phyloP scores from a whole-genome alignment of 306 rosid species.

The Glycine tomentella region DNA sequence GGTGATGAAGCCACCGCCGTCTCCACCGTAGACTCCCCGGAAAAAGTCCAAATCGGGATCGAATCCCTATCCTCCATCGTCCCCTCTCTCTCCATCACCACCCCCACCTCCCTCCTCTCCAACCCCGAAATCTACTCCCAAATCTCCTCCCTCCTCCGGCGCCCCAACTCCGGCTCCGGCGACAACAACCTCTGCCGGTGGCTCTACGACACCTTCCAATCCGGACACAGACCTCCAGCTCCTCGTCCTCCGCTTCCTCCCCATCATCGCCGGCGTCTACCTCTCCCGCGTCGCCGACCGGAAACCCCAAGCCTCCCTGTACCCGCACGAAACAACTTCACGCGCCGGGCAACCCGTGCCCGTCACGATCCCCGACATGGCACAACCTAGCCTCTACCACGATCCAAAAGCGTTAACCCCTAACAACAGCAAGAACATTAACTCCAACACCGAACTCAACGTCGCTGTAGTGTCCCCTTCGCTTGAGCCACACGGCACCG shows the following conservation, averaged over 20 bases:
- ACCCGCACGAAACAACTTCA: constrained; percentile 69
- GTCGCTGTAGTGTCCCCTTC: constrained; percentile 55
- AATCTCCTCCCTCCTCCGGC: constrained; percentile 70
- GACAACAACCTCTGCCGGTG: constrained; percentile 82
- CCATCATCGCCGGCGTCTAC: constrained; percentile 66
- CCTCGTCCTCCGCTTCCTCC: constrained; percentile 74
- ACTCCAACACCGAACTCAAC: constrained; percentile 48
- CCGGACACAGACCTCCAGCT: constrained; percentile 64
- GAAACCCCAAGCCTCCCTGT: constrained; percentile 73
- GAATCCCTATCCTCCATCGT: constrained; percentile 64
- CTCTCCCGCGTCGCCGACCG: constrained; percentile 64
- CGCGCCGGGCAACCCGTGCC: constrained; percentile 66
- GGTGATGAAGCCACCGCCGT: no score
- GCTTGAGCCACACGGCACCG: constrained; percentile 75
- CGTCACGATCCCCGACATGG: constrained; percentile 65
- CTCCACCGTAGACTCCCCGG: no score
- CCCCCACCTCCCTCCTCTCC: constrained; percentile 23
- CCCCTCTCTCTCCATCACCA: constrained; percentile 50
- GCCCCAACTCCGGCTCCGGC: constrained; percentile 73
- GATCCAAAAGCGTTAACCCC: no score
- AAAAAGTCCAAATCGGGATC: constrained; percentile 51
- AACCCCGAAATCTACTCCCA: constrained; percentile 50
- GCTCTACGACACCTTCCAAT: constrained; percentile 92
- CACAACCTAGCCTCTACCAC: constrained; percentile 45
- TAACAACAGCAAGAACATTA: constrained; percentile 34